A percentile compares a stretch with the other conserved stretches of the same genome.
Evolutionary conservation across 176 grass and related monocot species (phyloP).

Genomic region (Typha latifolia): DNA sequence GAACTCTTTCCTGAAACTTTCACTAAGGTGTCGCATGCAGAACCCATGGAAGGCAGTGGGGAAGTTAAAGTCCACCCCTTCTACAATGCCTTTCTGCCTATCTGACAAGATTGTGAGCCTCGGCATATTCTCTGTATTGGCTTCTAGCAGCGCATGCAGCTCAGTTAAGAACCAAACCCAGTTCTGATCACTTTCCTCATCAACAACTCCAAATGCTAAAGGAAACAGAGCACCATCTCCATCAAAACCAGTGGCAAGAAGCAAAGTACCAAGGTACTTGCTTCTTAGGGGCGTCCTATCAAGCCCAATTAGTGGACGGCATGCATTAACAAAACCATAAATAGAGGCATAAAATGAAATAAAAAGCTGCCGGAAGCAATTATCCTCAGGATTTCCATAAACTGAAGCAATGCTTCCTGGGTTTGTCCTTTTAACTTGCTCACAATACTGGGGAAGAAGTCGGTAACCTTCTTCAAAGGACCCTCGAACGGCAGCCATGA

Average conservation of each 20-base stretch:
- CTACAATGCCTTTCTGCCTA: constrained; percentile 73
- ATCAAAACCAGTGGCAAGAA: constrained; percentile 89
- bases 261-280: constrained; percentile 91
- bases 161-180: constrained; percentile 97
- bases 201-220: constrained; percentile 87
- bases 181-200: constrained; percentile 92
- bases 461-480: constrained; percentile 97
- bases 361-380: constrained; percentile 72
- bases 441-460: constrained; percentile 76
- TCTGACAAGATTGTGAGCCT: constrained; percentile 91
- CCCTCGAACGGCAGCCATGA: constrained; percentile 84
- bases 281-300: constrained; percentile 75
- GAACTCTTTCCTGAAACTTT: constrained; percentile 87
- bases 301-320: constrained; percentile 83
- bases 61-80: constrained; percentile 97
- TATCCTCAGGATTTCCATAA: constrained; percentile 65
- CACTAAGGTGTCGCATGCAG: constrained; percentile 83
- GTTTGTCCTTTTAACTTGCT: constrained; percentile 78
- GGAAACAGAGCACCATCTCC: constrained; percentile 89
- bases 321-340: constrained; percentile 93
- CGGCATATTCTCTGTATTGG: constrained; percentile 95
- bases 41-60: constrained; percentile 92
- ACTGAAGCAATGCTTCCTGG: constrained; percentile 76
- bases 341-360: constrained; percentile 92
- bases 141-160: constrained; percentile 77